Base-by-base conservation (phyloP, 495 filamentous ascomycete genomes). In the Annulohypoxylon nitens region DNA sequence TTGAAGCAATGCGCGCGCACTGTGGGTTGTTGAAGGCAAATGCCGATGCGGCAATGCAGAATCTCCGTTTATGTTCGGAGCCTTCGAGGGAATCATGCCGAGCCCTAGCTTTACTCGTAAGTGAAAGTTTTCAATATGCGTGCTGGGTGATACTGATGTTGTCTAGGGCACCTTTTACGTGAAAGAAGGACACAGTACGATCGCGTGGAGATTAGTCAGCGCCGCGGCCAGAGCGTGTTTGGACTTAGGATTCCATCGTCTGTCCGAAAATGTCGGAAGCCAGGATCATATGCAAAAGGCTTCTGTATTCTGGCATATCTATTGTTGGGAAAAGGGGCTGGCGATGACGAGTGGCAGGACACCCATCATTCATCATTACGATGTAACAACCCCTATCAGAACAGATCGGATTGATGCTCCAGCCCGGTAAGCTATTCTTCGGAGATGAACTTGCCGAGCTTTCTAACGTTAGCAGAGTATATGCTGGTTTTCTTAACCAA, bases 261-360 rank as follows among this genome's bases (percentile, higher is more conserved):
- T 77, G 18, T 63, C 75, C 8, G 51, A 81, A 33, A 82, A 86
- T 26, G 67, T 68, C 0, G 53, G 61, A 2, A 25, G 64, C 14
- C 62, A 78, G 10, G 74, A 75, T 25, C 74, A 80, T 14, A 43
- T 76, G 30, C 78, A 74, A 55, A 74, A 70, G 36, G n/a, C 73
- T 8, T 59, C 69, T 10, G 70, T 90, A 14, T 93, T 93, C 73
- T 93, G 90, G 90, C 82, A 88, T 16, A 76, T 85, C 11, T 92
- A 91, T 72, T 81, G 83, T 1, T 78, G 89, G 54, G 85, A 91
- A 61, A 89, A 87, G 68, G 83, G 82, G 6, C 78, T 93, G 18
- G 85, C 90, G 0, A 77, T 93, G 41, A 86, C 90, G 3, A 79
- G 90, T 11, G 90, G 90, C 2, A 87, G 89, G 5, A 85, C 89